A percentile compares a stretch with the other conserved stretches of the same genome.
Evolutionary conservation across 2,329 filamentous ascomycete genomes (phyloP).

Genomic region (Cladobotryum protrusum): DNA sequence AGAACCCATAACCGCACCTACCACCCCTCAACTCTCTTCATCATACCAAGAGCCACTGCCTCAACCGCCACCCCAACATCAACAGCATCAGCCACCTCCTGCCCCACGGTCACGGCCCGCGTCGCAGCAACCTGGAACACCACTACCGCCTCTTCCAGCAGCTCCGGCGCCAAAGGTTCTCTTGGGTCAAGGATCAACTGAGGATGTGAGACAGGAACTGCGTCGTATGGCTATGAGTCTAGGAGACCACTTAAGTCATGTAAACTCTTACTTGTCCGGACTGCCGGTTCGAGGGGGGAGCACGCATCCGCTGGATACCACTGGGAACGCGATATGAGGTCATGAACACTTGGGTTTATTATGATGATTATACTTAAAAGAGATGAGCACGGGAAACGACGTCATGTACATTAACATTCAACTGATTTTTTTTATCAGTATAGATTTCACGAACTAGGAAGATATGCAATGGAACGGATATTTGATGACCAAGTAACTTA

Average conservation of each 20-base stretch:
- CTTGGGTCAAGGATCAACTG: conserved; percentile 46
- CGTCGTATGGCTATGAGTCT: conserved; percentile 45
- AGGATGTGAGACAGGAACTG: conserved; percentile 47
- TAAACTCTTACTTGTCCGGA: conserved; percentile 38
- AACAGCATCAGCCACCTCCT: conserved; percentile 15
- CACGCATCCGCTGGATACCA: conserved; percentile 13
- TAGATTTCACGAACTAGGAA: neutral
- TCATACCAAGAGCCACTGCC: conserved; percentile 16
- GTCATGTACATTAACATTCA: neutral
- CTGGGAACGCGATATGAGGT: conserved; percentile 6
- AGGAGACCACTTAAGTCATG: conserved; percentile 41
- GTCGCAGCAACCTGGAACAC: conserved; percentile 11
- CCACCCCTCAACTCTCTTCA: conserved; percentile 11
- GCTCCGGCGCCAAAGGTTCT: conserved; percentile 47
- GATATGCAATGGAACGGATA: neutral
- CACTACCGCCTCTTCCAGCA: conserved; percentile 33
- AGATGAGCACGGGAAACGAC: conserved; percentile 1
- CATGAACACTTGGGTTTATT: neutral
- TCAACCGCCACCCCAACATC: conserved; percentile 12
- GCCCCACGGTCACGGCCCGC: neutral
- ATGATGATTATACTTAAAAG: neutral
- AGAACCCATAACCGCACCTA: conserved; percentile 21
- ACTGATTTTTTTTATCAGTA: neutral
- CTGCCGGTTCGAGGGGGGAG: conserved; percentile 33
- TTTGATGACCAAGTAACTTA: too few species aligned